A percentile compares a stretch with the other conserved stretches of the same genome.
These are phyloP conservation scores for Tremella fuciformis DNA, from an alignment of 768 basidiomycete genomes.

Conservation along the genomic window DNA sequence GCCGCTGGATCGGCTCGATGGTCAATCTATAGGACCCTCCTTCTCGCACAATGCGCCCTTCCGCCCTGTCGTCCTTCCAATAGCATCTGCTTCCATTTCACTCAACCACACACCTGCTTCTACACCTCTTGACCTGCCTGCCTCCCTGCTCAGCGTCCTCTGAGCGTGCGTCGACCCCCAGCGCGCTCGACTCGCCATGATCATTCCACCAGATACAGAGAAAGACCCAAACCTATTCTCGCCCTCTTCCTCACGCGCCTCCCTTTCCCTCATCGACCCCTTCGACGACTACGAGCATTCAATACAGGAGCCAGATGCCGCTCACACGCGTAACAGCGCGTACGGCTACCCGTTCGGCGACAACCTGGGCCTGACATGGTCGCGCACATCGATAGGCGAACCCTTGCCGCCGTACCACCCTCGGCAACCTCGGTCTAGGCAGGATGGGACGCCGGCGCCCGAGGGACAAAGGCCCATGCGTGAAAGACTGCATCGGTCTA, in stretches of 20 bases:
- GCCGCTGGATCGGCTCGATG: no score
- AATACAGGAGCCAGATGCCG: constrained; percentile 11
- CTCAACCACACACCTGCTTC: no score
- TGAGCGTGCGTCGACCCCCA: not conserved
- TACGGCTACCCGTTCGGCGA: constrained; percentile 20
- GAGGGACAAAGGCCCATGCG: not conserved
- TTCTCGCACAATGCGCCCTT: no score
- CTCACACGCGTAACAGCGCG: constrained; percentile 12
- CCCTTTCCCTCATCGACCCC: constrained; percentile 20
- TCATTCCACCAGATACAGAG: constrained; percentile 50
- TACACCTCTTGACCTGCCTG: no score
- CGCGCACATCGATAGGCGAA: constrained; percentile 15
- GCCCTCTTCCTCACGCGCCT: constrained; percentile 27
- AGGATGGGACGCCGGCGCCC: constrained; percentile 9
- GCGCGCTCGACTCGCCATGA: constrained; percentile 35
- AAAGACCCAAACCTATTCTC: constrained; percentile 41
- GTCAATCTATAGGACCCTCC: no score
- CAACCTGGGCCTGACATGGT: constrained; percentile 15
- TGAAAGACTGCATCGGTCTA: not conserved
- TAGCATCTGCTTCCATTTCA: no score
- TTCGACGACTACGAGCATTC: constrained; percentile 1
- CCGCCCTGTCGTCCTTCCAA: no score
- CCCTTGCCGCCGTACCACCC: constrained; percentile 40
- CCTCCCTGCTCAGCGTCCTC: not conserved
- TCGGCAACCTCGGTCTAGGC: not conserved